These are phyloP conservation scores for Mortierella hygrophila DNA, from an alignment of 192 early-diverging fungal species.

Conservation along the genomic window DNA sequence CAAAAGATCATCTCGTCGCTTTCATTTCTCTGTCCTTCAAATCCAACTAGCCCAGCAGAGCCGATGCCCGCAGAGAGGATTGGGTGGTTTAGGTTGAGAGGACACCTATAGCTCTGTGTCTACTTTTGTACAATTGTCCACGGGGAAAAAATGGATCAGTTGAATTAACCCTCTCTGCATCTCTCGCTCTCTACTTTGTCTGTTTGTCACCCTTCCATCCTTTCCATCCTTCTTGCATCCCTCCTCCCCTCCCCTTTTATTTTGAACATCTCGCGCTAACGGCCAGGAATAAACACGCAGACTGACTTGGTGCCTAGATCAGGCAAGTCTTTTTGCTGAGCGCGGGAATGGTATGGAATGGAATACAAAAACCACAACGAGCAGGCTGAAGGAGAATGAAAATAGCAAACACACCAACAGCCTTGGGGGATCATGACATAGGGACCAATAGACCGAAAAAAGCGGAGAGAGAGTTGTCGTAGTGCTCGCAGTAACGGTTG, in stretches of 20 bases:
- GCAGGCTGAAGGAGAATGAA: background rate
- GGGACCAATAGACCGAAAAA: background rate
- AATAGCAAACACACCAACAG: slow-evolving; percentile 1
- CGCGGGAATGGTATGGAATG: background rate
- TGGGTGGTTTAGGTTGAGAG: background rate
- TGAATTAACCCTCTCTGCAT: background rate
- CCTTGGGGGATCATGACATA: background rate
- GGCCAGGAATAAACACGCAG: background rate
- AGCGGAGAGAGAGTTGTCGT: background rate
- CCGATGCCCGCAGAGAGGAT: background rate
- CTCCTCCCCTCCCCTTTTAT: background rate
- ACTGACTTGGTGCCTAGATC: background rate
- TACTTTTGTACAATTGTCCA: background rate
- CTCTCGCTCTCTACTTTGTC: background rate
- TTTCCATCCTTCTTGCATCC: background rate
- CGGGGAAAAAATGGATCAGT: background rate
- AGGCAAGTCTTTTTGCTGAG: background rate
- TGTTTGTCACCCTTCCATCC: background rate
- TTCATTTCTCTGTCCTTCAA: background rate
- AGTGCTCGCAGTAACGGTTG: background rate
- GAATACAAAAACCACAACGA: background rate
- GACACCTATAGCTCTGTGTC: background rate
- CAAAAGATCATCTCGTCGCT: background rate
- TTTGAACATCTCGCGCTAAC: background rate
- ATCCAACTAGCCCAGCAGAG: background rate